Evolutionary conservation across 2,329 filamentous ascomycete species (phyloP).

Genomic region (Trichoderma hamatum): DNA sequence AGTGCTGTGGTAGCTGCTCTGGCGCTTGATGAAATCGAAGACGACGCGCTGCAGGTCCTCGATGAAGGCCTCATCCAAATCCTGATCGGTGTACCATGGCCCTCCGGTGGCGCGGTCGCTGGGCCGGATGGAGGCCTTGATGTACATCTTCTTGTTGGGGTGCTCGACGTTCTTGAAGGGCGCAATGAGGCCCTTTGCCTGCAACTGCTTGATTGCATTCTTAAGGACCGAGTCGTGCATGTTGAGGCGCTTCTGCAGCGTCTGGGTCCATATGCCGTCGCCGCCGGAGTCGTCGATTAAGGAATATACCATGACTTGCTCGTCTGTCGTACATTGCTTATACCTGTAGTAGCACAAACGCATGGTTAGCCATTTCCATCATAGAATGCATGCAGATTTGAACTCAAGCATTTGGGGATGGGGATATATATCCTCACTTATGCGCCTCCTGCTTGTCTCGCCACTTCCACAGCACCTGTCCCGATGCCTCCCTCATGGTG

Average conservation of each 20-base stretch:
- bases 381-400: not conserved
- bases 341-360: constrained; percentile 50
- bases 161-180: constrained; percentile 90
- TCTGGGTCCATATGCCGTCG: constrained; percentile 89
- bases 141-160: constrained; percentile 93
- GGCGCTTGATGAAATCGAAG: constrained; percentile 70
- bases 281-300: constrained; percentile 83
- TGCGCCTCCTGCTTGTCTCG: constrained; percentile 62
- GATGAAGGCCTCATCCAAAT: constrained; percentile 87
- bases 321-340: constrained; percentile 65
- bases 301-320: constrained; percentile 82
- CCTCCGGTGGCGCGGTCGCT: constrained; percentile 91
- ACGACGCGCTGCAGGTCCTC: constrained; percentile 73
- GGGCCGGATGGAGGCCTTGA: constrained; percentile 81
- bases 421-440: constrained; percentile 51
- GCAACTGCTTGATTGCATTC: constrained; percentile 80
- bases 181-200: constrained; percentile 79
- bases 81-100: constrained; percentile 90
- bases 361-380: not conserved
- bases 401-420: no score
- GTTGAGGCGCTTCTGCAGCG: constrained; percentile 76
- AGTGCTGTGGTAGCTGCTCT: constrained; percentile 67
- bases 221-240: constrained; percentile 83
- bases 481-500: constrained; percentile 47
- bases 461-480: constrained; percentile 57